A percentile compares a stretch with the other conserved stretches of the same genome.
These are phyloP conservation scores for Teratosphaeria pseudoeucalypti DNA, from an alignment of 2,329 filamentous ascomycete genomes.

Conservation along the genomic window DNA sequence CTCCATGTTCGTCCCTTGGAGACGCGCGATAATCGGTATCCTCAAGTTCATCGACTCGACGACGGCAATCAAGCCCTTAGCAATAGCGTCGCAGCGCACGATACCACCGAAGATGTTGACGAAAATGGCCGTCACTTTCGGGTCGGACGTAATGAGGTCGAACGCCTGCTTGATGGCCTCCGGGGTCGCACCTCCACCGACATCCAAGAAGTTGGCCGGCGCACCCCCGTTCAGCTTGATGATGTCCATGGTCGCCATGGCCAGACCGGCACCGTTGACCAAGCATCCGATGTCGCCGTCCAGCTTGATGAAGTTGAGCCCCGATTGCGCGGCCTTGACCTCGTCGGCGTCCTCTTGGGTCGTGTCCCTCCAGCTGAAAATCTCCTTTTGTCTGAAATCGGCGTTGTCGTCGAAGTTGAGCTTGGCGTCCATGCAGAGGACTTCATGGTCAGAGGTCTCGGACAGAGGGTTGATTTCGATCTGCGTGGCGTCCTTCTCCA, in stretches of 20 bases:
- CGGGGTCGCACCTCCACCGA: conserved; percentile 93
- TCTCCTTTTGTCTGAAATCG: conserved; percentile 93
- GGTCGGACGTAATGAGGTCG: conserved; percentile 95
- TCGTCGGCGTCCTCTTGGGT: conserved; percentile 96
- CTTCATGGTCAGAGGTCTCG: conserved; percentile 95
- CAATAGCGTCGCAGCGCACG: conserved; percentile 94
- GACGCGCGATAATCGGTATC: conserved; percentile 90
- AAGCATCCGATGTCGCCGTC: conserved; percentile 98
- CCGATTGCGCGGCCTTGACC: conserved; percentile 86
- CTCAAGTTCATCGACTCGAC: conserved; percentile 91
- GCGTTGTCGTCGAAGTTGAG: conserved; percentile 98
- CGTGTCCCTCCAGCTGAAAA: conserved; percentile 87
- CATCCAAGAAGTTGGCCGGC: conserved; percentile 97
- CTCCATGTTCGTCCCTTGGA: conserved; percentile 98
- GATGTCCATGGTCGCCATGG: conserved; percentile 99
- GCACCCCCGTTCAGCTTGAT: conserved; percentile 98
- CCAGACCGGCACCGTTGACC: conserved; percentile 96
- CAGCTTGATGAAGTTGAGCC: conserved; percentile 99
- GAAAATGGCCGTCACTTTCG: conserved; percentile 97
- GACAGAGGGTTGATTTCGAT: conserved; percentile 99
- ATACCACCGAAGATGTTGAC: conserved; percentile 99
- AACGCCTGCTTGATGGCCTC: conserved; percentile 96
- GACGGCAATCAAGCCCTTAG: conserved; percentile 88
- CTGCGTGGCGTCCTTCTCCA: conserved; percentile 96
- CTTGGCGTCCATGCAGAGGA: conserved; percentile 99